A percentile compares a stretch with the other conserved stretches of the same genome.
Conservation (phyloP, 2,329 filamentous ascomycete genomes). For the Exophiala aquamarina region DNA sequence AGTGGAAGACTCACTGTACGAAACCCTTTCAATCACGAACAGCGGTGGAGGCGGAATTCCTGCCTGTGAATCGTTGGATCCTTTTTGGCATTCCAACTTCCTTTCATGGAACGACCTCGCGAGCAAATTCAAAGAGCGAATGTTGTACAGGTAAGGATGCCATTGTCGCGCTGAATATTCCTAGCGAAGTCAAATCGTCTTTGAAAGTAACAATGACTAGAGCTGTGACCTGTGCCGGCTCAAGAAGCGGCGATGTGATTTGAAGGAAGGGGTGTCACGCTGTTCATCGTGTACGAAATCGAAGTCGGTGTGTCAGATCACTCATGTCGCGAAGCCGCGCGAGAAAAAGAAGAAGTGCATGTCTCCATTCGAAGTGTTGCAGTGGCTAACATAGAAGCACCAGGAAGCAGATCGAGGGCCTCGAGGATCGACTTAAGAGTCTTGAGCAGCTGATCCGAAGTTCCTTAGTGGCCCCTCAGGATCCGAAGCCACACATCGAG, state of each 20-base stretch:
- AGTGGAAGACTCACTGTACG: no score
- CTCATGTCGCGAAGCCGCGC: slow-evolving; percentile 96
- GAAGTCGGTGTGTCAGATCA: slow-evolving; percentile 95
- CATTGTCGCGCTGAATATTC: no score
- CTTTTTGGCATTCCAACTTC: no score
- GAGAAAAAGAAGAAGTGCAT: slow-evolving; percentile 88
- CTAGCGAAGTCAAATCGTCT: no score
- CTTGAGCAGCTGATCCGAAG: slow-evolving; percentile 83
- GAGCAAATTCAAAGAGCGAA: no score
- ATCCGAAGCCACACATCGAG: slow-evolving; percentile 63
- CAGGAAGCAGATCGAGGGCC: slow-evolving; percentile 93
- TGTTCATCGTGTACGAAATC: slow-evolving; percentile 96
- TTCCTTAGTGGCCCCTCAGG: slow-evolving; percentile 62
- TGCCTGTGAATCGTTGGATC: no score
- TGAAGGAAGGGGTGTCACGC: slow-evolving; percentile 71
- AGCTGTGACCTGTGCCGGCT: slow-evolving; percentile 89
- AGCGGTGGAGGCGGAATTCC: no score
- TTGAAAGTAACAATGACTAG: background rate
- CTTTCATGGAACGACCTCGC: no score
- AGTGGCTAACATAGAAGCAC: background rate
- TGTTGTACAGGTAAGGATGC: no score
- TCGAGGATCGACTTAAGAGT: slow-evolving; percentile 88
- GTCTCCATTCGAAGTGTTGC: background rate
- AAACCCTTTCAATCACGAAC: no score
- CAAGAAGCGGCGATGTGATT: slow-evolving; percentile 91